phyloP scores from a whole-genome alignment of 495 filamentous ascomycete species.

The Lophiotrema nucula region DNA sequence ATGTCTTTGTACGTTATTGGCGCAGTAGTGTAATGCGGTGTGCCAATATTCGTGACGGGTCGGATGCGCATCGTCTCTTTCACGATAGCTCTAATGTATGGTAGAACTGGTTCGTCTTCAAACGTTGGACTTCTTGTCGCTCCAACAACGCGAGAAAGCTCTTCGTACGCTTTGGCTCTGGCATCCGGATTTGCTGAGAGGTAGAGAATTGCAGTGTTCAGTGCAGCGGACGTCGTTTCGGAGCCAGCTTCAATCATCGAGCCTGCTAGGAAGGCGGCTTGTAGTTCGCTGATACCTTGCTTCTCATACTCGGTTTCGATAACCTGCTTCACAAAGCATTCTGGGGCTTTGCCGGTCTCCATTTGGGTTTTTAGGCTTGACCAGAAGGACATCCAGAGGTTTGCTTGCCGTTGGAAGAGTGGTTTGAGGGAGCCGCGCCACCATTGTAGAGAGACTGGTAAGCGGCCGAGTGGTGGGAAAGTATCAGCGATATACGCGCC shows the following conservation, averaged over 20 bases:
- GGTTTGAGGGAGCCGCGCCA: conserved; percentile 25
- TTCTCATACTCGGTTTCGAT: conserved; percentile 16
- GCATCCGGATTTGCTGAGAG: conserved; percentile 20
- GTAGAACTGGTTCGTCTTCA: conserved; percentile 20
- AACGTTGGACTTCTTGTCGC: conserved; percentile 21
- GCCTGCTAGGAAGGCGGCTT: conserved; percentile 33
- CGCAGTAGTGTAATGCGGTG: conserved; percentile 30
- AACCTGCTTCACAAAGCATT: conserved; percentile 36
- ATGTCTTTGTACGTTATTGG: conserved; percentile 28
- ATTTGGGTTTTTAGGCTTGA: conserved; percentile 21
- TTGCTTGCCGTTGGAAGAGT: conserved; percentile 22
- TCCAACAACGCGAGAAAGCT: conserved; percentile 14
- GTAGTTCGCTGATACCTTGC: conserved; percentile 27
- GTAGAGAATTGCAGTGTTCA: conserved; percentile 28
- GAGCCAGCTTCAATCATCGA: conserved; percentile 35
- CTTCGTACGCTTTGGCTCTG: conserved; percentile 13
- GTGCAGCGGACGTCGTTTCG: conserved; percentile 31
- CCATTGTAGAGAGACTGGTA: conserved; percentile 26
- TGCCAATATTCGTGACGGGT: conserved; percentile 31
- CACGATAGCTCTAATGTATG: conserved; percentile 29
- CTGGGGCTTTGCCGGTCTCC: conserved; percentile 25
- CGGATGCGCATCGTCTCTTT: conserved; percentile 32
- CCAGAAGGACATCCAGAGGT: conserved; percentile 25
- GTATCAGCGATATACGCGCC: conserved; percentile 27
- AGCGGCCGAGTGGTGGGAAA: conserved; percentile 11